These are phyloP conservation scores for Neonectria neomacrospora DNA, from an alignment of 2,329 filamentous ascomycete species.

Conservation along the genomic window DNA sequence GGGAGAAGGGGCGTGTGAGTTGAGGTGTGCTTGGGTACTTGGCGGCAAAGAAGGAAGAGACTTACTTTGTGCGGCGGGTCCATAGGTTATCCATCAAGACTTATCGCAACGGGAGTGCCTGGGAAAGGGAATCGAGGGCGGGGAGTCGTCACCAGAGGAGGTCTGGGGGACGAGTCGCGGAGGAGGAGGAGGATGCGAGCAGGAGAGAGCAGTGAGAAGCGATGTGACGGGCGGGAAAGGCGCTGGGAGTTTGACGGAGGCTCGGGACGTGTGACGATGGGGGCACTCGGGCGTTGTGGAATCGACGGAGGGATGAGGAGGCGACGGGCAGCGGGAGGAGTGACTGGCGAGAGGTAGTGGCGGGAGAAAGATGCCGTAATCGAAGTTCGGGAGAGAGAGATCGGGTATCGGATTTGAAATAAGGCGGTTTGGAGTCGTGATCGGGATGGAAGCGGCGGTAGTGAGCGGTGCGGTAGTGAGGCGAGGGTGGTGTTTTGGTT, in stretches of 20 bases:
- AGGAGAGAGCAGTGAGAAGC: background rate
- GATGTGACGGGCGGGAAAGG: slow-evolving; percentile 11
- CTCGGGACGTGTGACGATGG: slow-evolving; percentile 14
- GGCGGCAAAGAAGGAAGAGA: slow-evolving; percentile 28
- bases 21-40: slow-evolving; percentile 16
- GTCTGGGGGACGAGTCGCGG: slow-evolving; percentile 29
- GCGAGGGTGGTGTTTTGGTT: slow-evolving; percentile 29
- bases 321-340: slow-evolving; percentile 11
- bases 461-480: slow-evolving; percentile 13
- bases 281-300: slow-evolving; percentile 5
- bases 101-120: slow-evolving; percentile 42
- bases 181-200: slow-evolving; percentile 13
- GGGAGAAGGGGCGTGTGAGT: slow-evolving; percentile 32
- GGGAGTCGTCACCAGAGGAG: slow-evolving; percentile 40
- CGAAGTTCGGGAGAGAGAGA: slow-evolving; percentile 5
- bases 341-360: slow-evolving; percentile 1
- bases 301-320: slow-evolving; percentile 22
- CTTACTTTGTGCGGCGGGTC: slow-evolving; percentile 87
- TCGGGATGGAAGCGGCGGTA: slow-evolving; percentile 11
- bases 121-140: slow-evolving; percentile 37
- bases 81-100: slow-evolving; percentile 74
- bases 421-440: slow-evolving; percentile 9
- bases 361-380: background rate
- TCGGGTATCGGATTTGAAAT: slow-evolving; percentile 20
- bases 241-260: slow-evolving; percentile 10